Evolutionary conservation across 164 flowering plant species (phyloP), one percentile per base, ranked within the genome.

Genomic region (Annona squamosa): DNA sequence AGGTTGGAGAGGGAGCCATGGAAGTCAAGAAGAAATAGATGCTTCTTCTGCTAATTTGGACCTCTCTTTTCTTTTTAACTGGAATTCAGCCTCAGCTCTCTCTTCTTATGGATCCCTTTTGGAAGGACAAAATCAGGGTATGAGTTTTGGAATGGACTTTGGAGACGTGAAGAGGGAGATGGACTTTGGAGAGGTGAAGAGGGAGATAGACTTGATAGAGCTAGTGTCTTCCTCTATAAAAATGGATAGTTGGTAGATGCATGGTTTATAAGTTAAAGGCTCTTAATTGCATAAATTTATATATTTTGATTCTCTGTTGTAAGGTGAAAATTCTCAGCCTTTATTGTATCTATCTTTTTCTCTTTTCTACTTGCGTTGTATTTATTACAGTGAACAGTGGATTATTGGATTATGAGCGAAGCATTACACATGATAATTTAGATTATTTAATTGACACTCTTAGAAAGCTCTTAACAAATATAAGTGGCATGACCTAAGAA

Each of bases 171-270:
- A 56, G 43, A 71, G 68, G 63, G 74, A 71, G 52, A 41, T 61
- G 61, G 79, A 77, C 71, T 26, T 72, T 46, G 12, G 43, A 63
- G 79, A 77, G 41, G 46, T 67, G 52, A 76, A 56, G 43, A 71
- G 68, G 63, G 74, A 71, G 52, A 41, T 61, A 47, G 79, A 77
- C 71, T 26, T 72, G 59, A n/a, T 48, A 63, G 79, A 77, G 41
- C 43, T 77, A 65, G 48, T 10, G 43, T 63, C 72, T n/a, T 44
- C 67, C 37, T 43, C 46, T n/a, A 6, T 61, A 26, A 68, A 68
- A 13, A 74, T 68, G 48, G 13, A 17, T 46, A 19, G 47, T 42
- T 47, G 68, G 43, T 63, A 63, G 68, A 26, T 19, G 2, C n/a
- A 63, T n/a, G 26, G 26, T 18, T 43, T 18, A 65, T 65, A 16